Conservation (phyloP, 768 basidiomycete species). For the Suillus cothurnatus region DNA sequence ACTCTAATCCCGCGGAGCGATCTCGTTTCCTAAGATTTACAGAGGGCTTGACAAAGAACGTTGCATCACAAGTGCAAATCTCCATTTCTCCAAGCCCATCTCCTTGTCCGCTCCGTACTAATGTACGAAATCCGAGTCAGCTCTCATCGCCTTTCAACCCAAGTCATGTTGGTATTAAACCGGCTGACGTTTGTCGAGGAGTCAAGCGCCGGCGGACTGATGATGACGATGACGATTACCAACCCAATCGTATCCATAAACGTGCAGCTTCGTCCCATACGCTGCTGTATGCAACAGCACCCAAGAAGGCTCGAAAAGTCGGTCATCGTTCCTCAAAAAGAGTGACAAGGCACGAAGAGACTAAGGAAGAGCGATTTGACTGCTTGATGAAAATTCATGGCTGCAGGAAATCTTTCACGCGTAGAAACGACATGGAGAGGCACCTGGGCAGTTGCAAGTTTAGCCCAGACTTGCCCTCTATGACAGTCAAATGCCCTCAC, state of each 20-base stretch:
- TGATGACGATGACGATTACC: conserved; percentile 5
- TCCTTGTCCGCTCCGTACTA: not conserved
- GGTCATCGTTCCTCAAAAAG: not conserved
- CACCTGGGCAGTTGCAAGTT: conserved; percentile 5
- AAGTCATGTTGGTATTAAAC: not conserved
- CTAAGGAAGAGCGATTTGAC: not conserved
- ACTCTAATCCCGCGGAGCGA: not conserved
- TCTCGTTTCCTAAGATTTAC: not conserved
- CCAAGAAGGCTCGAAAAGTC: not conserved
- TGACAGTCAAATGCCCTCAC: conserved; percentile 14
- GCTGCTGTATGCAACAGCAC: not conserved
- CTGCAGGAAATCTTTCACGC: conserved; percentile 6
- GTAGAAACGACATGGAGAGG: conserved; percentile 11
- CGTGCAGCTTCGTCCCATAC: not conserved
- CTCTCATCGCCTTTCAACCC: not conserved
- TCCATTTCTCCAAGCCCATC: not conserved
- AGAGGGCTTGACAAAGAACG: not conserved
- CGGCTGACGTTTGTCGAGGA: not conserved
- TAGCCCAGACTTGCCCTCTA: not conserved
- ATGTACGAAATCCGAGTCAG: not conserved
- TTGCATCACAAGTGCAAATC: not conserved
- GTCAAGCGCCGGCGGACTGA: conserved; percentile 2
- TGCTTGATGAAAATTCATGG: conserved; percentile 2
- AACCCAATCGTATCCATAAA: not conserved
- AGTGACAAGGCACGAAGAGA: not conserved